phyloP scores from a whole-genome alignment of 495 filamentous ascomycete genomes.

The Bombardia bombarda region DNA sequence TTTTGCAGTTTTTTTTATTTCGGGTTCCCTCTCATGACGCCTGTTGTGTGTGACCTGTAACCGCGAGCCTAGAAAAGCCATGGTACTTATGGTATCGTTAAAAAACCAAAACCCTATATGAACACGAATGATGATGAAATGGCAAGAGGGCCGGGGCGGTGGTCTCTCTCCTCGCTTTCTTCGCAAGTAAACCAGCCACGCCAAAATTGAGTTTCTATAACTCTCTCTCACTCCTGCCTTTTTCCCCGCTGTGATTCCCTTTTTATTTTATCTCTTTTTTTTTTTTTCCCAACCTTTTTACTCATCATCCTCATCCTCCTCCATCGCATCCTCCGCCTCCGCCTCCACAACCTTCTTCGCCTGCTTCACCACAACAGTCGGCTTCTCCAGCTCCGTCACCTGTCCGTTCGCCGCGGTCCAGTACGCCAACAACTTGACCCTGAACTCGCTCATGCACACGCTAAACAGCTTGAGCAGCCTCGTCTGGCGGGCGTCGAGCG shows the following conservation, averaged over 20 bases:
- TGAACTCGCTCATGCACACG: conserved; percentile 80
- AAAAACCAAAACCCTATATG: conserved; percentile 5
- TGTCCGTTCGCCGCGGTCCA: conserved; percentile 53
- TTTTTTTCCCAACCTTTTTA: conserved; percentile 4
- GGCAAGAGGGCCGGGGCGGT: too few relatives aligned
- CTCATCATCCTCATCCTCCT: conserved; percentile 15
- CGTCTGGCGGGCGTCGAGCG: conserved; percentile 81
- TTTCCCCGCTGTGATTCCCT: not conserved
- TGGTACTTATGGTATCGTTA: conserved; percentile 1
- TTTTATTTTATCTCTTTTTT: conserved; percentile 1
- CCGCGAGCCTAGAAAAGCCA: conserved; percentile 10
- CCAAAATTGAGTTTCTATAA: too few relatives aligned
- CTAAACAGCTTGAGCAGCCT: conserved; percentile 91
- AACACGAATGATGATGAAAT: not conserved
- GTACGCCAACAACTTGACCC: conserved; percentile 66
- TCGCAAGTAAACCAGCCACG: too few relatives aligned
- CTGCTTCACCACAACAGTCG: conserved; percentile 22
- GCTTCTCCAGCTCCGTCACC: conserved; percentile 49
- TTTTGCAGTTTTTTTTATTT: too few relatives aligned
- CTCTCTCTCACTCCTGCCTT: too few relatives aligned
- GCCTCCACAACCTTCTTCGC: conserved; percentile 12
- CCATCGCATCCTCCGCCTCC: not conserved
- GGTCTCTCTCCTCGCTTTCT: too few relatives aligned
- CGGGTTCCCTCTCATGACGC: too few relatives aligned
- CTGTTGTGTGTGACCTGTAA: too few relatives aligned